Evolutionary conservation across 352 stramenopile genomes (phyloP).

Genomic region (Stramenopiles sp.): DNA sequence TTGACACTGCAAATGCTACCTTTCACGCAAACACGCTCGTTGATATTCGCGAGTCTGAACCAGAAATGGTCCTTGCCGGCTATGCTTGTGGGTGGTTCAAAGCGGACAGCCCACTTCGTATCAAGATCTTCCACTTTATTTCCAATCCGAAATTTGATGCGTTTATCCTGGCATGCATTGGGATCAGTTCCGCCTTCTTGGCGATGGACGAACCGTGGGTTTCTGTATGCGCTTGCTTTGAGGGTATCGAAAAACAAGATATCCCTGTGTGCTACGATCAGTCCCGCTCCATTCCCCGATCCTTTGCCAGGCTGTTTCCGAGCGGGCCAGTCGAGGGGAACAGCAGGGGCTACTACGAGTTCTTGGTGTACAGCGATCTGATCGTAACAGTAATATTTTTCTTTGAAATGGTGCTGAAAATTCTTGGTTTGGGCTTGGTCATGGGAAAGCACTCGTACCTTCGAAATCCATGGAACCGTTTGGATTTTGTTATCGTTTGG

Average conservation of each 20-base stretch:
- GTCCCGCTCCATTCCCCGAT: too few species aligned
- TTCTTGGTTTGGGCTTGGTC: slow-evolving; percentile 54
- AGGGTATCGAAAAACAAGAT: too few species aligned
- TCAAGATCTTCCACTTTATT: slow-evolving; percentile 12
- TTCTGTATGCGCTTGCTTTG: too few species aligned
- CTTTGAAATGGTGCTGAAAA: slow-evolving; percentile 62
- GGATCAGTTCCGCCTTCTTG: slow-evolving; percentile 25
- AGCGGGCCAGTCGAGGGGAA: too few species aligned
- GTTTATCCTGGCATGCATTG: slow-evolving; percentile 26
- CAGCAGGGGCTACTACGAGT: too few species aligned
- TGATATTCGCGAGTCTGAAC: too few species aligned
- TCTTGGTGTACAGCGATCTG: slow-evolving; percentile 38
- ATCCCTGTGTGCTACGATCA: too few species aligned
- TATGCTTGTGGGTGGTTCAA: too few species aligned
- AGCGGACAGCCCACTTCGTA: not conserved
- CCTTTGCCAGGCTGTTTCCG: too few species aligned
- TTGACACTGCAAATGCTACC: too few species aligned
- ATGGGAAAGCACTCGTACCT: slow-evolving; percentile 42
- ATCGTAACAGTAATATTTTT: slow-evolving; percentile 51
- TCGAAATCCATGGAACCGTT: slow-evolving; percentile 59
- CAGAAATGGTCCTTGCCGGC: too few species aligned
- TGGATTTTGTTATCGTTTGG: slow-evolving; percentile 77
- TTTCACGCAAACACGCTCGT: too few species aligned
- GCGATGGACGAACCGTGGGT: slow-evolving; percentile 26
- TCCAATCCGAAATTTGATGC: slow-evolving; percentile 24